Evolutionary conservation across 2,329 filamentous ascomycete genomes (phyloP).

Genomic region (Mollisia scopiformis): DNA sequence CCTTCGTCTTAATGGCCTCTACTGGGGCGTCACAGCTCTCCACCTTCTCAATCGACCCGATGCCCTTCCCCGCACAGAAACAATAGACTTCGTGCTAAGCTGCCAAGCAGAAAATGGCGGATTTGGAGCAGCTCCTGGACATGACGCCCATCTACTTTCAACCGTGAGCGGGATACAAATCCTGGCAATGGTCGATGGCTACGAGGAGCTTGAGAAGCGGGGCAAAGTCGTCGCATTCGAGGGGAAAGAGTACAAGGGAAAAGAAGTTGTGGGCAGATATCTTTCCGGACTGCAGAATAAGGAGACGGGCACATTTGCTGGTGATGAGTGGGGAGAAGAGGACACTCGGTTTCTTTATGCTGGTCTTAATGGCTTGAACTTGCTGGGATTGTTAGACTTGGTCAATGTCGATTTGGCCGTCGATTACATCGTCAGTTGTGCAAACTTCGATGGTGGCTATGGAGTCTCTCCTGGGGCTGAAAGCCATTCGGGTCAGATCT

Average conservation of each 20-base stretch:
- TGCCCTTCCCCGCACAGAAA: slow-evolving; percentile 76
- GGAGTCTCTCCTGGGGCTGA: slow-evolving; percentile 89
- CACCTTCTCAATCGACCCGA: slow-evolving; percentile 83
- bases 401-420: slow-evolving; percentile 83
- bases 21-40: slow-evolving; percentile 91
- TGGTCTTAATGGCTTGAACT: slow-evolving; percentile 85
- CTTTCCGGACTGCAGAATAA: slow-evolving; percentile 80
- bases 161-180: slow-evolving; percentile 96
- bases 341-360: slow-evolving; percentile 95
- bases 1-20: slow-evolving; percentile 90
- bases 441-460: slow-evolving; percentile 94
- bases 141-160: slow-evolving; percentile 95
- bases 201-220: slow-evolving; percentile 76
- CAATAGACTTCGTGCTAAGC: slow-evolving; percentile 93
- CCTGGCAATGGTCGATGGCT: slow-evolving; percentile 80
- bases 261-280: slow-evolving; percentile 74
- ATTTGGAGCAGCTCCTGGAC: slow-evolving; percentile 90
- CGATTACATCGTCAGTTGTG: slow-evolving; percentile 76
- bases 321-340: slow-evolving; percentile 95
- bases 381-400: slow-evolving; percentile 73
- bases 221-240: slow-evolving; percentile 8
- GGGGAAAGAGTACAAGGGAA: slow-evolving; percentile 57
- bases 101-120: slow-evolving; percentile 88
- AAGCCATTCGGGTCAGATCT: slow-evolving; percentile 93
- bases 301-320: slow-evolving; percentile 83